Evolutionary conservation across 768 basidiomycete genomes (phyloP).

Genomic region (Boletus tomentosulus): DNA sequence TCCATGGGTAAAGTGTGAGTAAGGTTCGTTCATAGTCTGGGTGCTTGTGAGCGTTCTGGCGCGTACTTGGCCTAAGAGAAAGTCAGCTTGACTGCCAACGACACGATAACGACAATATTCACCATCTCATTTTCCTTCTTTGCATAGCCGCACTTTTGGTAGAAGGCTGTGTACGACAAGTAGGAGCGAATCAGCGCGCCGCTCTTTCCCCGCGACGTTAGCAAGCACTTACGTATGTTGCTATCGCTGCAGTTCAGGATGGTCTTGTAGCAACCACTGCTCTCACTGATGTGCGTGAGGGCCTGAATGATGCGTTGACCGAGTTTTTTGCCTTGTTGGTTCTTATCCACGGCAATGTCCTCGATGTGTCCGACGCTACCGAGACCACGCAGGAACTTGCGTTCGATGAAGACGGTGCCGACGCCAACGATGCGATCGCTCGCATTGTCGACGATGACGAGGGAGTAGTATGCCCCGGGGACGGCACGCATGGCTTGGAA

Average conservation of each 20-base stretch:
- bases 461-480: slow-evolving; percentile 68
- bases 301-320: slow-evolving; percentile 85
- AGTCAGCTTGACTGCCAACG: slow-evolving; percentile 7
- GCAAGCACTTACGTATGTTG: slow-evolving; percentile 76
- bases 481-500: slow-evolving; percentile 57
- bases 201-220: background rate
- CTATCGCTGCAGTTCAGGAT: slow-evolving; percentile 91
- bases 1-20: slow-evolving; percentile 8
- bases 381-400: slow-evolving; percentile 87
- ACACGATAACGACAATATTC: slow-evolving; percentile 1
- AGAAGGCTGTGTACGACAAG: slow-evolving; percentile 65
- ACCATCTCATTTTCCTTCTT: slow-evolving; percentile 97
- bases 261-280: slow-evolving; percentile 87
- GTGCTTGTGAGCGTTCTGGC: slow-evolving; percentile 31
- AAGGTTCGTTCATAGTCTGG: slow-evolving; percentile 15
- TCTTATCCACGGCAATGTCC: slow-evolving; percentile 91
- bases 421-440: slow-evolving; percentile 80
- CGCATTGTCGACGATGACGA: slow-evolving; percentile 76
- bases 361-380: slow-evolving; percentile 94
- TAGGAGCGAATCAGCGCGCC: slow-evolving; percentile 8
- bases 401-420: slow-evolving; percentile 84
- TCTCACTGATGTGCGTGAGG: slow-evolving; percentile 79
- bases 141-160: slow-evolving; percentile 90
- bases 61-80: slow-evolving; percentile 54
- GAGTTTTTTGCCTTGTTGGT: slow-evolving; percentile 87